phyloP scores from a whole-genome alignment of 768 basidiomycete species.

The Mycena latifolia region DNA sequence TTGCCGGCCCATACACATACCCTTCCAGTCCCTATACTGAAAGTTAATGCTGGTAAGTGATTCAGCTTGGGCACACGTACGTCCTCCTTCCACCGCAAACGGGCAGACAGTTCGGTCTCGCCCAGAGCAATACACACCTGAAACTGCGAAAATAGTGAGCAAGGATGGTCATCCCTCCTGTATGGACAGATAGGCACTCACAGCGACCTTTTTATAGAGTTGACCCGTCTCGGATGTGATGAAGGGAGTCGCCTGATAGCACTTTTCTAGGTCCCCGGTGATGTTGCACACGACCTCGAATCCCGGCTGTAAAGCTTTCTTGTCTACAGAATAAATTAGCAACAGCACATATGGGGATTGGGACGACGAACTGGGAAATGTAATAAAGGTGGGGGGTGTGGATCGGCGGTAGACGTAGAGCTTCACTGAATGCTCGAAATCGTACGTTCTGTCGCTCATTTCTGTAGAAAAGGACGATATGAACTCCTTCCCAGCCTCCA shows the following conservation, averaged over 20 bases:
- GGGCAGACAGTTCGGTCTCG: conserved; percentile 36
- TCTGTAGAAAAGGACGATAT: not conserved
- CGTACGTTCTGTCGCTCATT: not conserved
- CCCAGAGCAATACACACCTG: conserved; percentile 35
- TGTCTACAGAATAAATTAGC: not conserved
- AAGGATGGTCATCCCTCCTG: no score
- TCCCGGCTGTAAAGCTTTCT: conserved; percentile 29
- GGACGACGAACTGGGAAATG: conserved; percentile 11
- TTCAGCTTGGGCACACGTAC: no score
- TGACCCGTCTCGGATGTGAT: not conserved
- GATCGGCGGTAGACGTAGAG: conserved; percentile 35
- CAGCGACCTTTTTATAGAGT: conserved; percentile 14
- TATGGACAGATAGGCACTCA: no score
- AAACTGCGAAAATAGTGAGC: conserved; percentile 24
- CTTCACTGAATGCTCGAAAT: not conserved
- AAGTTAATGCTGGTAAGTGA: no score
- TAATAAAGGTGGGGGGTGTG: conserved; percentile 25
- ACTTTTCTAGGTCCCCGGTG: conserved; percentile 22
- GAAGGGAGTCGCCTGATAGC: conserved; percentile 14
- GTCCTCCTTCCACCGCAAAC: conserved; percentile 34
- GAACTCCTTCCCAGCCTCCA: conserved; percentile 24
- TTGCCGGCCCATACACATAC: conserved; percentile 39
- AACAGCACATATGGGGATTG: no score
- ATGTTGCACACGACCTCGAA: conserved; percentile 34
- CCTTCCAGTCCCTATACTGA: no score